phyloP scores from a whole-genome alignment of 345 rosid genomes.

The Laguncularia racemosa region DNA sequence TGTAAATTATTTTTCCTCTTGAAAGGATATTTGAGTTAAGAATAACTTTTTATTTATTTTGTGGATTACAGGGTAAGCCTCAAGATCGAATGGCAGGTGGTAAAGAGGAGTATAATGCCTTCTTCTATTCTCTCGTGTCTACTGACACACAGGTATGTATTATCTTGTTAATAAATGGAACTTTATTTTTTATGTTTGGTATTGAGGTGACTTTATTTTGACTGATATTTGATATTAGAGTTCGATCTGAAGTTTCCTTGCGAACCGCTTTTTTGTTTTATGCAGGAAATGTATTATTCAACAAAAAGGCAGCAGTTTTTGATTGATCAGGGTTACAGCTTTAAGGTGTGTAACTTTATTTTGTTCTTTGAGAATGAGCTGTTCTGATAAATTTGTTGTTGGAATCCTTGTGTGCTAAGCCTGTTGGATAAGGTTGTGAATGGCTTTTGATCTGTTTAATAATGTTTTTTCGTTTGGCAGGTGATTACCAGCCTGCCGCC shows the following conservation, averaged over 20 bases:
- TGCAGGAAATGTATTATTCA: slow-evolving; percentile 90
- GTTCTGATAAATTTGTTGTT: too few relatives aligned
- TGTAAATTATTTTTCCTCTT: too few relatives aligned
- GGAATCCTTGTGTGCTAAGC: too few relatives aligned
- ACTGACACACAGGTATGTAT: slow-evolving; percentile 79
- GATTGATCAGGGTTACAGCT: slow-evolving; percentile 95
- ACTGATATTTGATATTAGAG: too few relatives aligned
- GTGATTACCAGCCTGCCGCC: slow-evolving; percentile 92
- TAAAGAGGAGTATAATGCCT: slow-evolving; percentile 95
- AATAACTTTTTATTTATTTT: neutral
- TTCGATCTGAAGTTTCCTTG: too few relatives aligned
- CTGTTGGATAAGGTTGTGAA: neutral
- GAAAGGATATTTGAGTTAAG: neutral
- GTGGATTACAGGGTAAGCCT: slow-evolving; percentile 59
- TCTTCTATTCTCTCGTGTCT: slow-evolving; percentile 93
- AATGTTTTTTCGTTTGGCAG: slow-evolving; percentile 20
- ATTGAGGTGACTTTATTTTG: neutral
- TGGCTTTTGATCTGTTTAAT: slow-evolving; percentile 5
- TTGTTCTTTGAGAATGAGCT: too few relatives aligned
- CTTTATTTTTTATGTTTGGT: neutral
- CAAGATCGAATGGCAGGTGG: slow-evolving; percentile 99
- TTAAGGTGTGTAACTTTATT: slow-evolving; percentile 40
- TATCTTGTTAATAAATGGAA: neutral
- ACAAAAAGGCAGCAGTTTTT: slow-evolving; percentile 92
- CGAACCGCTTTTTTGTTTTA: neutral